A percentile compares a stretch with the other conserved stretches of the same genome.
phyloP scores from a whole-genome alignment of 345 rosid genomes.

The Sisymbrium altissimum region DNA sequence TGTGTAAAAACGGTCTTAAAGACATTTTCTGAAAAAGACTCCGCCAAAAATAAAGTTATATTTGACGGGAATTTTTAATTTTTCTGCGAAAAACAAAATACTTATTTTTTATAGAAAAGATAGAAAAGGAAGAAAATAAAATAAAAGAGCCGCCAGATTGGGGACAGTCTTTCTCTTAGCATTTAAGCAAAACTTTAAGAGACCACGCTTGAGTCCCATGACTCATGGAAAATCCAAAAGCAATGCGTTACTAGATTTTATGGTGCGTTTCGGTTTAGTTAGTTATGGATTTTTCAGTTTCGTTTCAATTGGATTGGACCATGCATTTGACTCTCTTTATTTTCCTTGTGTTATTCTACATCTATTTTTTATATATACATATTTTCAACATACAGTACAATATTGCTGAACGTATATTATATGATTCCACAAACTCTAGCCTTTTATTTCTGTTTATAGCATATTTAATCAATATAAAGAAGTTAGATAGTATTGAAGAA shows the following conservation, averaged over 20 bases:
- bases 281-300: slow-evolving; percentile 19
- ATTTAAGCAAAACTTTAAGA: slow-evolving; percentile 27
- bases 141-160: neutral
- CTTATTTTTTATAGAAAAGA: neutral
- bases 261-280: slow-evolving; percentile 28
- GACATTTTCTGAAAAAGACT: slow-evolving; percentile 28
- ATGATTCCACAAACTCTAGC: neutral
- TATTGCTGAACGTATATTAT: too few species aligned
- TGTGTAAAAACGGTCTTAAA: slow-evolving; percentile 39
- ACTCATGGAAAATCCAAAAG: slow-evolving; percentile 17
- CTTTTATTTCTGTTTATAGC: neutral
- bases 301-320: slow-evolving; percentile 23
- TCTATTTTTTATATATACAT: neutral
- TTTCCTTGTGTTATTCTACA: neutral
- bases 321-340: neutral
- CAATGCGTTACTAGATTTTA: slow-evolving; percentile 5
- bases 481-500: neutral
- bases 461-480: neutral
- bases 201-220: slow-evolving; percentile 26
- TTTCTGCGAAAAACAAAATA: neutral
- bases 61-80: slow-evolving; percentile 4
- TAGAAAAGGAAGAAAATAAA: neutral
- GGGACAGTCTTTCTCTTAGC: slow-evolving; percentile 30
- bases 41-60: slow-evolving; percentile 8
- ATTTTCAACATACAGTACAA: neutral